Percentiles rank a stretch among this genome's conserved stretches.
phyloP scores from a whole-genome alignment of 352 stramenopile species.

The Phytopythium montanum region DNA sequence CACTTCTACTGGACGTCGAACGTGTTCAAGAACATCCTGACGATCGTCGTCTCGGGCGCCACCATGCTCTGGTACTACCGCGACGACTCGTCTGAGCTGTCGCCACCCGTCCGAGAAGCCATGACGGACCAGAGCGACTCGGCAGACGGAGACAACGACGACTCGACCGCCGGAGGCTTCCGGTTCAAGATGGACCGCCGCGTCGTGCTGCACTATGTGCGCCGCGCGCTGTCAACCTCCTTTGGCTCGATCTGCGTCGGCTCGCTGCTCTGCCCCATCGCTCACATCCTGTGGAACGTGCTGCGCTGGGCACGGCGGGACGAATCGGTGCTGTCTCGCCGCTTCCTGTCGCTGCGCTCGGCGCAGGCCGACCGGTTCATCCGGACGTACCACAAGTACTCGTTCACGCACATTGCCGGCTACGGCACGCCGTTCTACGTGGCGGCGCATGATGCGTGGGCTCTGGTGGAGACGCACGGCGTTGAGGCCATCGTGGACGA shows the following conservation, averaged over 20 bases:
- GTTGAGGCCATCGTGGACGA: constrained; percentile 85
- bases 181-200: constrained; percentile 31
- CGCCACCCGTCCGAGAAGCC: constrained; percentile 29
- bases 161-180: constrained; percentile 6
- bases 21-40: constrained; percentile 82
- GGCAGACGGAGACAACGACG: constrained; percentile 8
- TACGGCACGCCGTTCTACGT: constrained; percentile 83
- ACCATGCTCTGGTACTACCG: constrained; percentile 88
- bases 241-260: constrained; percentile 85
- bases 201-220: constrained; percentile 69
- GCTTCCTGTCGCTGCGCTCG: constrained; percentile 58
- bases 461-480: constrained; percentile 70
- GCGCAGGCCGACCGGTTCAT: constrained; percentile 72
- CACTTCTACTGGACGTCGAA: constrained; percentile 90
- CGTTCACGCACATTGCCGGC: constrained; percentile 76
- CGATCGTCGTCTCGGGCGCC: constrained; percentile 69
- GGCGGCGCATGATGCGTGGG: constrained; percentile 72
- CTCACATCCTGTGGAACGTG: constrained; percentile 74
- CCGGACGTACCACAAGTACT: constrained; percentile 85
- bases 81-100: constrained; percentile 61
- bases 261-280: constrained; percentile 73
- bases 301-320: constrained; percentile 72
- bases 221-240: constrained; percentile 59
- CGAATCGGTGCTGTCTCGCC: constrained; percentile 57
- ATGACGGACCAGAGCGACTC: constrained; percentile 37